Conservation (phyloP, 495 filamentous ascomycete species). For the Cercophora scortea region DNA sequence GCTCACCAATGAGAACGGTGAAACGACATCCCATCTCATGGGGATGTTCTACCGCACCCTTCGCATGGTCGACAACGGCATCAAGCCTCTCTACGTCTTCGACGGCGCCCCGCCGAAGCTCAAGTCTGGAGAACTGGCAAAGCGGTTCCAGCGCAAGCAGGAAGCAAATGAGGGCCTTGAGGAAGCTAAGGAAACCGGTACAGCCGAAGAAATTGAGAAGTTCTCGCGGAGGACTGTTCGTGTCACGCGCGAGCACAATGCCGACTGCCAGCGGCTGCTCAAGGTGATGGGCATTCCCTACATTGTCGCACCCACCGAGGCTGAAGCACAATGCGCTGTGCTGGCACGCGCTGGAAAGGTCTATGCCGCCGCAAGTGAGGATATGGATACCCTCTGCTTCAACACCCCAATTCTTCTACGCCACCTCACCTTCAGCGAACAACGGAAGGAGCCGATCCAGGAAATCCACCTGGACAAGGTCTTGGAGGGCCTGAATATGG, state of each 20-base stretch:
- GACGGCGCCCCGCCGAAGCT: slow-evolving; percentile 94
- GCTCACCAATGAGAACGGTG: slow-evolving; percentile 84
- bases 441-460: slow-evolving; percentile 93
- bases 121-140: slow-evolving; percentile 91
- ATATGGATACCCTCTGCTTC: slow-evolving; percentile 99
- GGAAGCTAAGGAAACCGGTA: slow-evolving; percentile 95
- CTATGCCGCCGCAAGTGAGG: slow-evolving; percentile 91
- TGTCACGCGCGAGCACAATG: slow-evolving; percentile 94
- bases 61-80: slow-evolving; percentile 96
- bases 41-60: slow-evolving; percentile 99
- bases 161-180: slow-evolving; percentile 83
- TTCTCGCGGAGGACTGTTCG: slow-evolving; percentile 91
- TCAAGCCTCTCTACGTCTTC: slow-evolving; percentile 97
- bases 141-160: slow-evolving; percentile 83
- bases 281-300: slow-evolving; percentile 95
- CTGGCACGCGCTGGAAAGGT: slow-evolving; percentile 90
- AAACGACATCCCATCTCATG: slow-evolving; percentile 97
- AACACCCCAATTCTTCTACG: slow-evolving; percentile 83
- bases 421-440: slow-evolving; percentile 93
- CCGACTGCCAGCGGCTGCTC: slow-evolving; percentile 82
- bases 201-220: slow-evolving; percentile 94
- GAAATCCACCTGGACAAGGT: slow-evolving; percentile 84
- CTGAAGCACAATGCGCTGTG: slow-evolving; percentile 91
- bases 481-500: slow-evolving; percentile 78
- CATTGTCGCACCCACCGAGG: slow-evolving; percentile 91